phyloP scores from a whole-genome alignment of 2,329 filamentous ascomycete species.

The Xylaria sp. region DNA sequence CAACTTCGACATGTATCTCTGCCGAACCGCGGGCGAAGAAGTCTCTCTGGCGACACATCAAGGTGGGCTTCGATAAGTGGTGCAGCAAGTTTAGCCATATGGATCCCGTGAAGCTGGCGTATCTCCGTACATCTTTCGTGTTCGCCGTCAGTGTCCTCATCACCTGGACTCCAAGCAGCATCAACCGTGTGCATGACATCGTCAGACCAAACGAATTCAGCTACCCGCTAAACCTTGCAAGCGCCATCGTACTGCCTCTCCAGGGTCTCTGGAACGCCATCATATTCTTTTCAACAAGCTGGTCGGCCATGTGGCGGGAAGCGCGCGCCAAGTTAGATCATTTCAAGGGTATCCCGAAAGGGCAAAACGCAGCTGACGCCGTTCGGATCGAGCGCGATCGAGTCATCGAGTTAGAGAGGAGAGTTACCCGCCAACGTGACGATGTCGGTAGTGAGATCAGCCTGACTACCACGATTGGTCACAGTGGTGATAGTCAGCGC shows the following conservation, averaged over 20 bases:
- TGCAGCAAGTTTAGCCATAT: conserved; percentile 53
- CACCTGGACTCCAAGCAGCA: conserved; percentile 73
- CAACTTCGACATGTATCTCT: conserved; percentile 49
- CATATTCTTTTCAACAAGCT: conserved; percentile 78
- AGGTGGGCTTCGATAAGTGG: conserved; percentile 43
- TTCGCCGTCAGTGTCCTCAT: conserved; percentile 70
- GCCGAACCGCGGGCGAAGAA: conserved; percentile 43
- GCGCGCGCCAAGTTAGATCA: conserved; percentile 37
- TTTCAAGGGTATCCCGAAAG: conserved; percentile 45
- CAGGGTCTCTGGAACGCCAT: conserved; percentile 85
- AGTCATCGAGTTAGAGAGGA: conserved; percentile 43
- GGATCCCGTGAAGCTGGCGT: conserved; percentile 70
- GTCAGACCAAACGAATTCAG: conserved; percentile 62
- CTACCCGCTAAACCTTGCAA: conserved; percentile 75
- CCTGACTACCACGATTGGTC: conserved; percentile 30
- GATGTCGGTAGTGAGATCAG: conserved; percentile 38
- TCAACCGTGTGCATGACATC: conserved; percentile 79
- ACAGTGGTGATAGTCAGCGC: conserved; percentile 13
- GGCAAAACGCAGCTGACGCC: conserved; percentile 44
- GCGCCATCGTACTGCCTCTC: conserved; percentile 77
- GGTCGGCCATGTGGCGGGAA: conserved; percentile 54
- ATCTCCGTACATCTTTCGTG: conserved; percentile 69
- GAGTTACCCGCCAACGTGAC: conserved; percentile 34
- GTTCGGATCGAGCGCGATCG: conserved; percentile 47
- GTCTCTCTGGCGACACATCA: conserved; percentile 34